Percentiles rank a stretch among this genome's conserved stretches.
Evolutionary conservation across 768 basidiomycete genomes (phyloP).

Genomic region (Phlebiopsis flavidoalba): DNA sequence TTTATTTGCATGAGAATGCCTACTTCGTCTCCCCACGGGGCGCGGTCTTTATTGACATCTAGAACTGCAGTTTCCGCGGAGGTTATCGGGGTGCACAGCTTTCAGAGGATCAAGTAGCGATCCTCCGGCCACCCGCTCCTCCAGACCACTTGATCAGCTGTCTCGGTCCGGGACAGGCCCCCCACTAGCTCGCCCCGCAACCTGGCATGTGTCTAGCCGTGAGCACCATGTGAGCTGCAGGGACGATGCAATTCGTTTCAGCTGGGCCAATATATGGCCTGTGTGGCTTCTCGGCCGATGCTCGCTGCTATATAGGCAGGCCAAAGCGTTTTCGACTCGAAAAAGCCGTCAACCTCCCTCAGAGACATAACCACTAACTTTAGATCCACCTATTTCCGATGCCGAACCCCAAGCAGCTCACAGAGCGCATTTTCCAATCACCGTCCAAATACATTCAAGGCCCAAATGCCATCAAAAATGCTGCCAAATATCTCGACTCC

Average conservation of each 20-base stretch:
- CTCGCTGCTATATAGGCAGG: neutral
- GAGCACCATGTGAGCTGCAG: too few species aligned
- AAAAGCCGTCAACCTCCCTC: neutral
- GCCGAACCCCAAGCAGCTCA: slow-evolving; percentile 20
- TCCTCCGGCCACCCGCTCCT: neutral
- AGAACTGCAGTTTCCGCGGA: neutral
- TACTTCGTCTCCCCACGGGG: too few species aligned
- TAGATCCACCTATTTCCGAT: neutral
- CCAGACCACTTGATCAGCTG: neutral
- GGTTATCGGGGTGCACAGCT: neutral
- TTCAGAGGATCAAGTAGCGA: too few species aligned
- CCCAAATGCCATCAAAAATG: slow-evolving; percentile 26
- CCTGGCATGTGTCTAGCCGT: too few species aligned
- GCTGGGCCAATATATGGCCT: neutral
- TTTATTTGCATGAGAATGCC: neutral
- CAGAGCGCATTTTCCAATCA: slow-evolving; percentile 27
- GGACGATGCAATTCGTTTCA: too few species aligned
- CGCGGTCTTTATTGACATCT: neutral
- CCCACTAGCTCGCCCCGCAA: too few species aligned
- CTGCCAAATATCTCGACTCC: slow-evolving; percentile 21
- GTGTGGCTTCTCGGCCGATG: neutral
- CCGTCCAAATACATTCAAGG: slow-evolving; percentile 30
- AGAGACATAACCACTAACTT: neutral
- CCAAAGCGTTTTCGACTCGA: neutral
- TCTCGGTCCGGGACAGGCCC: neutral